These are phyloP conservation scores for Pholiota conissans DNA, from an alignment of 768 basidiomycete species.

Conservation along the genomic window DNA sequence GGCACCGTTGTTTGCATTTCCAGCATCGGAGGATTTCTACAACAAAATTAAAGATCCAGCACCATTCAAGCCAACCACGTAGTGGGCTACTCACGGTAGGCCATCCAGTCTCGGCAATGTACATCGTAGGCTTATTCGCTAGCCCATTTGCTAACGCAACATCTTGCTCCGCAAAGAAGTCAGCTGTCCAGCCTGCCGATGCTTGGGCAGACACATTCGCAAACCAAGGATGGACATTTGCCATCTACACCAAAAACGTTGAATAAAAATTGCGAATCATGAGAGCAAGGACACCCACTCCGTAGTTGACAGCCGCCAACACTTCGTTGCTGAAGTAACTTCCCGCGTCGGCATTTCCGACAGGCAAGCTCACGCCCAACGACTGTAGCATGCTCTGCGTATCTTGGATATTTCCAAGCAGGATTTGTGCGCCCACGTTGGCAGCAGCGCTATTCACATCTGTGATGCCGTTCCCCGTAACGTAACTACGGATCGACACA, in stretches of 20 bases:
- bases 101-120: slow-evolving; percentile 90
- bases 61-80: too few relatives aligned
- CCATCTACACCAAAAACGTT: slow-evolving; percentile 58
- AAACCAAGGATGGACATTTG: slow-evolving; percentile 95
- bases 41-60: slow-evolving; percentile 15
- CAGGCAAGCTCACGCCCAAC: slow-evolving; percentile 60
- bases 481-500: slow-evolving; percentile 43
- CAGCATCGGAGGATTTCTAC: slow-evolving; percentile 59
- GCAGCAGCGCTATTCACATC: slow-evolving; percentile 62
- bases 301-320: slow-evolving; percentile 64
- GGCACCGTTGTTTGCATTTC: slow-evolving; percentile 65
- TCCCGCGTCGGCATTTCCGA: slow-evolving; percentile 87
- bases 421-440: slow-evolving; percentile 59
- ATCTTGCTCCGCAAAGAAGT: slow-evolving; percentile 75
- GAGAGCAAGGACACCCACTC: slow-evolving; percentile 40
- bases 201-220: slow-evolving; percentile 68
- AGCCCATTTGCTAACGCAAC: slow-evolving; percentile 53
- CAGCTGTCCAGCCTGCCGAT: slow-evolving; percentile 78
- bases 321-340: slow-evolving; percentile 78
- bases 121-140: slow-evolving; percentile 77
- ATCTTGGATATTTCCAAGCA: slow-evolving; percentile 67
- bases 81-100: slow-evolving; percentile 21
- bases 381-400: slow-evolving; percentile 54
- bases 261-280: background rate
- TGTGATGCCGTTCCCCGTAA: slow-evolving; percentile 47